Conservation (phyloP, 1,284 basidiomycete species). For the Ganoderma resinaceum region DNA sequence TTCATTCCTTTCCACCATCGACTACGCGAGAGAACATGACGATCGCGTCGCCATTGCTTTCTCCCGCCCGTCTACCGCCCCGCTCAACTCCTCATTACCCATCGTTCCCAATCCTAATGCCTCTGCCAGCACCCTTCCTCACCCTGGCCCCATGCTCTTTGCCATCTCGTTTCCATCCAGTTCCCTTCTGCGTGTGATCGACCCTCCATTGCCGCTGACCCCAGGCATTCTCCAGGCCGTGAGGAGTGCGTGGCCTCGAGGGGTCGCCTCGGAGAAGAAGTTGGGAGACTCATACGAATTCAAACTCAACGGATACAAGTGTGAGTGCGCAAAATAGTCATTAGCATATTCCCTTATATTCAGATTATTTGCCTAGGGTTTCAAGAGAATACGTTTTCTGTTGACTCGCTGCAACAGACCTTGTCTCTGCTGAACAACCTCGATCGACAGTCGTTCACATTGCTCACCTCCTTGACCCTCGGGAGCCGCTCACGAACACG, state of each 20-base stretch:
- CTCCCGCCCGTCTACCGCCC: conserved; percentile 51
- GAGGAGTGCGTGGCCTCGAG: conserved; percentile 77
- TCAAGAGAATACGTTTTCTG: conserved; percentile 78
- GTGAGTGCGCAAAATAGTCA: conserved; percentile 47
- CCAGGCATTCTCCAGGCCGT: conserved; percentile 83
- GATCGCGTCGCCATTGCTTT: conserved; percentile 76
- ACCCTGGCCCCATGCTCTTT: conserved; percentile 56
- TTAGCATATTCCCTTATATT: no score
- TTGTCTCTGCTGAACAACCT: conserved; percentile 70
- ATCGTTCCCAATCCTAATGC: conserved; percentile 27
- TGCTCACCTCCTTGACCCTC: conserved; percentile 73
- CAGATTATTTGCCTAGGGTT: conserved; percentile 57
- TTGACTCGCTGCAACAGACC: conserved; percentile 78
- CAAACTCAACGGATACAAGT: conserved; percentile 81
- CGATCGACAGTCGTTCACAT: conserved; percentile 70
- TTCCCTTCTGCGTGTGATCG: conserved; percentile 72
- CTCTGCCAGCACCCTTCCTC: conserved; percentile 34
- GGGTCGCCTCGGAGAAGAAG: conserved; percentile 79
- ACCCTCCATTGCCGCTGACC: conserved; percentile 74
- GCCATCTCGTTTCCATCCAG: conserved; percentile 76
- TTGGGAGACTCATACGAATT: conserved; percentile 78
- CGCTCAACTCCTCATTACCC: conserved; percentile 42
- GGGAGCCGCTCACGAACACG: conserved; percentile 73
- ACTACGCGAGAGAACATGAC: conserved; percentile 79
- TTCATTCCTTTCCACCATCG: conserved; percentile 69